Evolutionary conservation across 2,329 filamentous ascomycete species (phyloP).

Genomic region (Aphanoascus verrucosus): DNA sequence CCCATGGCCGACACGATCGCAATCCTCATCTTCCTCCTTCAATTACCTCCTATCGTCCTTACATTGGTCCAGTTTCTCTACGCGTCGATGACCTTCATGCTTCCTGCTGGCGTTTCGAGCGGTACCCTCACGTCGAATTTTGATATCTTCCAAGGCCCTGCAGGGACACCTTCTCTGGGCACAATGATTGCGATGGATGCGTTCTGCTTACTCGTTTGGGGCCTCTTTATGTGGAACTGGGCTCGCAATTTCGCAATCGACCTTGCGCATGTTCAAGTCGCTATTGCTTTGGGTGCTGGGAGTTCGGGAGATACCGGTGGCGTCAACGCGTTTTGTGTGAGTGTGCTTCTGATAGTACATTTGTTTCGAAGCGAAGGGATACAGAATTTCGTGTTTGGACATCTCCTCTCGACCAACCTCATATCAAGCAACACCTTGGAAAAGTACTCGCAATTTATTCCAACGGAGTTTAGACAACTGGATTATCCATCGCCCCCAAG

Average conservation of each 20-base stretch:
- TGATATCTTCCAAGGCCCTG: conserved; percentile 81
- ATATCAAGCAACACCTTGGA: conserved; percentile 34
- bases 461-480: conserved; percentile 34
- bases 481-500: conserved; percentile 35
- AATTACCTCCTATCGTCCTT: conserved; percentile 77
- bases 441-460: conserved; percentile 35
- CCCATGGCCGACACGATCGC: conserved; percentile 91
- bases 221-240: conserved; percentile 70
- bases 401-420: conserved; percentile 37
- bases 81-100: conserved; percentile 83
- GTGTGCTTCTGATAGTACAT: conserved; percentile 38
- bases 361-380: conserved; percentile 37
- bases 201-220: conserved; percentile 71
- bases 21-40: conserved; percentile 90
- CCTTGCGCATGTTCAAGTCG: conserved; percentile 85
- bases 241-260: conserved; percentile 82
- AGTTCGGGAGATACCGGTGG: conserved; percentile 41
- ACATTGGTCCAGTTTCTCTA: conserved; percentile 87
- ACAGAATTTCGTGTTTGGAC: conserved; percentile 41
- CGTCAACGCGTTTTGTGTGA: conserved; percentile 37
- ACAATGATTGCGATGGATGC: conserved; percentile 77
- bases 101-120: conserved; percentile 65
- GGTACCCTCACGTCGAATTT: conserved; percentile 67
- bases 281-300: conserved; percentile 77
- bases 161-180: conserved; percentile 73